Percentiles rank a stretch among this genome's conserved stretches.
phyloP scores from a whole-genome alignment of 2,329 filamentous ascomycete genomes.

The Xylaria digitata region DNA sequence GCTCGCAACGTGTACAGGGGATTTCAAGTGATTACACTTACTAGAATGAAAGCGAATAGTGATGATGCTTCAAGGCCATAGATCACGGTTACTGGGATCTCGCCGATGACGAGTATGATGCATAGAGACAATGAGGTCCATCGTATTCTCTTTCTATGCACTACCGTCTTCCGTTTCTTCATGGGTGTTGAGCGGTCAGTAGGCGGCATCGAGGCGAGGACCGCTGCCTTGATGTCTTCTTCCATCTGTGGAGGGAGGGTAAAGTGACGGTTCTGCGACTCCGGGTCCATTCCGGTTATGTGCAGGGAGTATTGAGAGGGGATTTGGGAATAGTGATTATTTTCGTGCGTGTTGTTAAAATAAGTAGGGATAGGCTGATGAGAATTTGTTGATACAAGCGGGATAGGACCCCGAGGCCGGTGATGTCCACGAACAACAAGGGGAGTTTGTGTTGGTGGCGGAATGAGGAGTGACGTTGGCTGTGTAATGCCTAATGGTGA shows the following conservation, averaged over 20 bases:
- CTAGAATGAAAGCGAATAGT: slow-evolving; percentile 11
- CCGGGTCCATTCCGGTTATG: slow-evolving; percentile 12
- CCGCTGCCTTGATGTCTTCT: slow-evolving; percentile 36
- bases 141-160: slow-evolving; percentile 16
- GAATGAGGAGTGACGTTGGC: background rate
- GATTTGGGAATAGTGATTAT: background rate
- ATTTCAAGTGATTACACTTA: slow-evolving; percentile 4
- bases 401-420: slow-evolving; percentile 23
- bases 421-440: slow-evolving; percentile 9
- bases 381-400: slow-evolving; percentile 29
- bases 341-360: background rate
- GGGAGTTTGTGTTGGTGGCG: background rate
- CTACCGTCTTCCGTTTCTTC: slow-evolving; percentile 9
- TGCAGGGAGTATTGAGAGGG: background rate
- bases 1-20: background rate
- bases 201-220: slow-evolving; percentile 24
- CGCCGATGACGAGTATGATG: slow-evolving; percentile 17
- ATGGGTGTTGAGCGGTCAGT: background rate
- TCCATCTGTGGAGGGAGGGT: slow-evolving; percentile 31
- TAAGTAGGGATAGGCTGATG: slow-evolving; percentile 15
- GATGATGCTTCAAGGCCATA: background rate
- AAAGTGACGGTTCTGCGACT: slow-evolving; percentile 8
- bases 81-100: background rate
- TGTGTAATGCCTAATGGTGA: slow-evolving; percentile 6
- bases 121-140: slow-evolving; percentile 20